These are phyloP conservation scores for Tillandsia leiboldiana DNA, from an alignment of 176 grass and related monocot genomes.

Conservation along the genomic window DNA sequence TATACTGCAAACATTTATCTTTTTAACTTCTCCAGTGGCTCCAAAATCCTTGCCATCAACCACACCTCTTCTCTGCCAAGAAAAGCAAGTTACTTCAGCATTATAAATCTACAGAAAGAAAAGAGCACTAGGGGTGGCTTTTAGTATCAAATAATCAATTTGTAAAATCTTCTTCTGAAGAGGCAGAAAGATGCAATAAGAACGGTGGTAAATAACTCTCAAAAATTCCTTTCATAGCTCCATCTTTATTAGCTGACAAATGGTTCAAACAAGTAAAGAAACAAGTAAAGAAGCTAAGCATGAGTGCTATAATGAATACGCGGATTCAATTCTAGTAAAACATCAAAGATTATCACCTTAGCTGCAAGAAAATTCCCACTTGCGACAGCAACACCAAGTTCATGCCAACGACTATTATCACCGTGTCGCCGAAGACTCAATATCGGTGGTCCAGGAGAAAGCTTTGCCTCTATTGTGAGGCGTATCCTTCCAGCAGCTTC, in stretches of 20 bases:
- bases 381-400: conserved; percentile 73
- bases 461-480: conserved; percentile 80
- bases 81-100: not conserved
- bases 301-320: not conserved
- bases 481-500: conserved; percentile 79
- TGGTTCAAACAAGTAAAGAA: not conserved
- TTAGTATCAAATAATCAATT: not conserved
- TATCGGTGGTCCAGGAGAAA: conserved; percentile 94
- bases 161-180: not conserved
- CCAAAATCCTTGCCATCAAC: conserved; percentile 41
- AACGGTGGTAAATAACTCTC: not conserved
- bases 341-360: conserved; percentile 46
- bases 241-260: conserved; percentile 2
- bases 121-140: not conserved
- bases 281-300: not conserved
- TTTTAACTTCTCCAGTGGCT: conserved; percentile 44
- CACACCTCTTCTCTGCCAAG: conserved; percentile 40
- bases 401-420: conserved; percentile 78
- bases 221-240: not conserved
- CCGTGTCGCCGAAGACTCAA: conserved; percentile 88
- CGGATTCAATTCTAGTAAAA: not conserved
- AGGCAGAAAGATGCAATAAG: not conserved
- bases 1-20: conserved; percentile 40
- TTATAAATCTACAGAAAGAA: not conserved
- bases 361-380: conserved; percentile 94